phyloP scores from a whole-genome alignment of 495 filamentous ascomycete species.

The Tuber aestivum region DNA sequence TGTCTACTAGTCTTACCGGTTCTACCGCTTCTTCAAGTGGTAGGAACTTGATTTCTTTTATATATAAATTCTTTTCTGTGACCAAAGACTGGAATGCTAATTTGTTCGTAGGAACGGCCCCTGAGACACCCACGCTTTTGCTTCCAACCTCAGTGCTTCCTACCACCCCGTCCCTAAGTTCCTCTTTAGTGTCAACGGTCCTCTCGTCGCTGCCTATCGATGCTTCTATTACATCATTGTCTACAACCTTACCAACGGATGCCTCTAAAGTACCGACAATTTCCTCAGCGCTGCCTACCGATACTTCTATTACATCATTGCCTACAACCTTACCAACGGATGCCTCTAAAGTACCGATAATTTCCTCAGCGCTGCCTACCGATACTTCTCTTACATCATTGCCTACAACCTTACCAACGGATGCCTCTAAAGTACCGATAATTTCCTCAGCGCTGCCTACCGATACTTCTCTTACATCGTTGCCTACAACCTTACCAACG shows the following conservation, averaged over 20 bases:
- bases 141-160: background rate
- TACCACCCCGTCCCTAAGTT: background rate
- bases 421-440: conserved; percentile 5
- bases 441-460: conserved; percentile 11
- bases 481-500: background rate
- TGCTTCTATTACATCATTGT: background rate
- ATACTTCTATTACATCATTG: background rate
- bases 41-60: conserved; percentile 10
- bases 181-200: background rate
- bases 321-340: conserved; percentile 8
- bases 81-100: conserved; percentile 4
- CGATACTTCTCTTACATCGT: background rate
- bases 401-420: background rate
- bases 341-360: background rate
- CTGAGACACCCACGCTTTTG: conserved; percentile 4
- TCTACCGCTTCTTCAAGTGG: conserved; percentile 11
- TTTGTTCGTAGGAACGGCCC: conserved; percentile 11
- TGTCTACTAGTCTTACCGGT: conserved; percentile 4
- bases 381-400: background rate
- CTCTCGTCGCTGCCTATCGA: conserved; percentile 4
- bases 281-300: conserved; percentile 7
- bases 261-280: conserved; percentile 12
- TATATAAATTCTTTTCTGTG: conserved; percentile 1
- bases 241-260: conserved; percentile 13
- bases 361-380: background rate